phyloP scores from a whole-genome alignment of 2,329 filamentous ascomycete genomes.

The Talaromyces sp. region DNA sequence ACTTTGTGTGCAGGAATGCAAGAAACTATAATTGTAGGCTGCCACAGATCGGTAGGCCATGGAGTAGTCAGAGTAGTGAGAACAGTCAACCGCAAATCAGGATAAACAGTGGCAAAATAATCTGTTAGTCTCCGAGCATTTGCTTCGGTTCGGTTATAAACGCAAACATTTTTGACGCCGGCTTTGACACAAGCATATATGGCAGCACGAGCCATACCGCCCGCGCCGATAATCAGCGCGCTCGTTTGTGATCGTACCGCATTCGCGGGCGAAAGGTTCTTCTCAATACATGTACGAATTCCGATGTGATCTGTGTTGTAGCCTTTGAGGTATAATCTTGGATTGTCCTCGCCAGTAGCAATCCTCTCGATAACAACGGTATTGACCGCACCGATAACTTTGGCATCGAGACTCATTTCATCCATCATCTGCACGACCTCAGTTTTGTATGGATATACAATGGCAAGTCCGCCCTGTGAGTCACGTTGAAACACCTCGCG shows the following conservation, averaged over 20 bases:
- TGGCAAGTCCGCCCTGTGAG: constrained; percentile 67
- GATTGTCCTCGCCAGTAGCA: constrained; percentile 58
- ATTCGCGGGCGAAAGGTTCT: constrained; percentile 69
- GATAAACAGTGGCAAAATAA: constrained; percentile 30
- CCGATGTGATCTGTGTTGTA: constrained; percentile 83
- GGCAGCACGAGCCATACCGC: constrained; percentile 45
- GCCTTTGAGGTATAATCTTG: constrained; percentile 66
- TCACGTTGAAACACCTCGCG: constrained; percentile 61
- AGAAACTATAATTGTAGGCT: constrained; percentile 38
- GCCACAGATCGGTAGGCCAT: constrained; percentile 34
- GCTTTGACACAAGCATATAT: constrained; percentile 40
- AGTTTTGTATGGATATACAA: constrained; percentile 71
- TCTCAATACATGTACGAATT: constrained; percentile 67
- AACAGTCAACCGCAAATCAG: constrained; percentile 24
- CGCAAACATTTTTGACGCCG: constrained; percentile 37
- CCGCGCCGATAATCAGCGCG: constrained; percentile 61
- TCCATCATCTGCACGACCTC: constrained; percentile 63
- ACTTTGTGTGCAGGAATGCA: constrained; percentile 39
- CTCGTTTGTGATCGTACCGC: constrained; percentile 55
- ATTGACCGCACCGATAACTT: constrained; percentile 72
- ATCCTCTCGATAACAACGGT: constrained; percentile 68
- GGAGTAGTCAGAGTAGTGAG: constrained; percentile 29
- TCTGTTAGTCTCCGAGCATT: constrained; percentile 36
- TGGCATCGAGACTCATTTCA: constrained; percentile 66
- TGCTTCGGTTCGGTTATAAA: constrained; percentile 36